A percentile compares a stretch with the other conserved stretches of the same genome.
Evolutionary conservation across 331 rosid species (phyloP).

Genomic region (Malus hybrid): DNA sequence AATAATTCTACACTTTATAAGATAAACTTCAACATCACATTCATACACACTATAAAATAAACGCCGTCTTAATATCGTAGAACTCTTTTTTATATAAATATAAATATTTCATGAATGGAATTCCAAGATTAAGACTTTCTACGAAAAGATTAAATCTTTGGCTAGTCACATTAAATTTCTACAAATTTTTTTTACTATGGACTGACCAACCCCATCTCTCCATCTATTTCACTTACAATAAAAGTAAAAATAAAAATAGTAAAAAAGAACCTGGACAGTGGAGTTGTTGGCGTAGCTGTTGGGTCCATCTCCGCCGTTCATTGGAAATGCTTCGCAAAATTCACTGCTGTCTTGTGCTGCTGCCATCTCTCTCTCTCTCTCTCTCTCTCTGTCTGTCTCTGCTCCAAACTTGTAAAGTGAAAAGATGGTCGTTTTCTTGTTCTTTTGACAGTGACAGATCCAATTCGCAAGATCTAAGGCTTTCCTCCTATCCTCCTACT

Average conservation of each 20-base stretch:
- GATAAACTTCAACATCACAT: too few species aligned
- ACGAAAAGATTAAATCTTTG: neutral
- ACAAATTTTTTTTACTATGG: neutral
- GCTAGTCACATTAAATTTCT: neutral
- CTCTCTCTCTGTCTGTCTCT: neutral
- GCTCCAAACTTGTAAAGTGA: neutral
- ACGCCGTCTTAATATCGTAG: too few species aligned
- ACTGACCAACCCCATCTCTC: neutral
- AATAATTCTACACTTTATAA: too few species aligned
- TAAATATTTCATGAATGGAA: too few species aligned
- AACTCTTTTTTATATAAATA: too few species aligned
- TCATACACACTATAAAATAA: too few species aligned
- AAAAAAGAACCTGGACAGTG: neutral
- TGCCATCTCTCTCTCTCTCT: neutral
- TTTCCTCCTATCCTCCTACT: neutral
- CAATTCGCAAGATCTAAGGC: too few species aligned
- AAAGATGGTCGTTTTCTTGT: neutral
- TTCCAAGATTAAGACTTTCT: neutral
- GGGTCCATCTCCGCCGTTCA: constrained; percentile 18
- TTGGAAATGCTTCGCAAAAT: neutral
- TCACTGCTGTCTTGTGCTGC: neutral
- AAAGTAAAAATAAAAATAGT: neutral
- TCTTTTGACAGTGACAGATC: neutral
- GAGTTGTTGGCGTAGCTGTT: constrained; percentile 26
- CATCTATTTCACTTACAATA: neutral